Percentiles rank a stretch among this genome's conserved stretches.
Evolutionary conservation across 768 basidiomycete species (phyloP).

Genomic region (Auriscalpium orientale): DNA sequence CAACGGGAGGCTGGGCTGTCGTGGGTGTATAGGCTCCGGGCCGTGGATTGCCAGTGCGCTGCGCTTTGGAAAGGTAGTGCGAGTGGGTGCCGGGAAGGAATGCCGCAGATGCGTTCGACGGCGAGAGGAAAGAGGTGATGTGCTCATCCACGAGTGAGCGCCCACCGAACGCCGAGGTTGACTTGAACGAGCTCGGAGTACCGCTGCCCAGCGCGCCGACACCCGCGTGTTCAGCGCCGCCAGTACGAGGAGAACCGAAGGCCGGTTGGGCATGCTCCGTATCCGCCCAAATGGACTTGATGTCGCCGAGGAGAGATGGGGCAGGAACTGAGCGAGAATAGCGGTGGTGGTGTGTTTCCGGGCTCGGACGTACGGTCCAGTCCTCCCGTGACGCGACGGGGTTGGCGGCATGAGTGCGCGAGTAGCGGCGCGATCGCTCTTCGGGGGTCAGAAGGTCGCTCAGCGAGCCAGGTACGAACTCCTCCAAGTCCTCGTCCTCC

Average conservation of each 20-base stretch:
- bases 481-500: slow-evolving; percentile 77
- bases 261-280: slow-evolving; percentile 15
- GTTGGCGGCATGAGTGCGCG: slow-evolving; percentile 50
- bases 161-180: slow-evolving; percentile 32
- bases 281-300: slow-evolving; percentile 78
- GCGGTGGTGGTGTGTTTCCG: slow-evolving; percentile 44
- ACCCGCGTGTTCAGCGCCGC: slow-evolving; percentile 14
- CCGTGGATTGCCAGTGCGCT: slow-evolving; percentile 22
- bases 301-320: slow-evolving; percentile 64
- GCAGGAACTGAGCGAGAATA: slow-evolving; percentile 81
- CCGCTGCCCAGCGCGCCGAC: slow-evolving; percentile 24
- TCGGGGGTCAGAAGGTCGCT: slow-evolving; percentile 86
- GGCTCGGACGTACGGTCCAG: slow-evolving; percentile 17
- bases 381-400: slow-evolving; percentile 16
- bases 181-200: slow-evolving; percentile 48
- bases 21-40: slow-evolving; percentile 11
- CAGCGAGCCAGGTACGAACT: slow-evolving; percentile 82
- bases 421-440: slow-evolving; percentile 78
- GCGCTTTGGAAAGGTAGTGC: slow-evolving; percentile 51
- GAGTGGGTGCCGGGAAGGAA: slow-evolving; percentile 70
- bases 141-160: slow-evolving; percentile 28
- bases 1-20: background rate
- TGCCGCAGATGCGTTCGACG: slow-evolving; percentile 76
- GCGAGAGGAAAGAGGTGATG: slow-evolving; percentile 39
- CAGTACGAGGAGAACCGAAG: slow-evolving; percentile 31